phyloP scores from a whole-genome alignment of 805 yeast species.

The Ogataea pignaliae region DNA sequence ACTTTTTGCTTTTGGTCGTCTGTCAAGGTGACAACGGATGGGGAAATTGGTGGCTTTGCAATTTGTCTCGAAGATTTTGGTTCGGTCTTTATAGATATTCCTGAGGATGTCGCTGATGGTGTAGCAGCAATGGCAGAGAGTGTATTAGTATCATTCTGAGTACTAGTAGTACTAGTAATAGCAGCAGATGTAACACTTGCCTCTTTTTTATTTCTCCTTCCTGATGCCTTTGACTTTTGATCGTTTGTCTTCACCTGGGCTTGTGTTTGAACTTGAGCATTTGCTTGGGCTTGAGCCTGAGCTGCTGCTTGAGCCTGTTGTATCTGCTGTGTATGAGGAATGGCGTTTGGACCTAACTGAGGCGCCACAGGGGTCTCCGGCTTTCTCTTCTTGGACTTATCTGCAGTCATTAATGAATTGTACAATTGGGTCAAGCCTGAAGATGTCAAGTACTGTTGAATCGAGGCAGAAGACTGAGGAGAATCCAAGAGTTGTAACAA shows the following conservation, averaged over 20 bases:
- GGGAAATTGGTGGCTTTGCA: background rate
- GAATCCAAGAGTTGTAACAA: slow-evolving; percentile 77
- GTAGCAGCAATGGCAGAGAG: background rate
- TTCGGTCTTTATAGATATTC: too few species aligned
- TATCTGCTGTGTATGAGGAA: slow-evolving; percentile 38
- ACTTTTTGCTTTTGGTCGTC: background rate
- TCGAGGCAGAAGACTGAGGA: slow-evolving; percentile 74
- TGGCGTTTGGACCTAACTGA: slow-evolving; percentile 51
- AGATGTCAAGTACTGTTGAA: slow-evolving; percentile 73
- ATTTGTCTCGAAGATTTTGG: too few species aligned
- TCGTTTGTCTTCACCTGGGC: background rate
- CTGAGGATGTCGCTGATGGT: slow-evolving; percentile 7
- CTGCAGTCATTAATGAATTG: slow-evolving; percentile 66
- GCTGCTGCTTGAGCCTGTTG: slow-evolving; percentile 13
- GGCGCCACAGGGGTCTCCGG: slow-evolving; percentile 54
- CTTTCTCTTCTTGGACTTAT: slow-evolving; percentile 56
- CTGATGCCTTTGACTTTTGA: slow-evolving; percentile 4
- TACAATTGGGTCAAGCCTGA: slow-evolving; percentile 88
- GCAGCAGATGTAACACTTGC: slow-evolving; percentile 18
- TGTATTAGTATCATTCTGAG: too few species aligned
- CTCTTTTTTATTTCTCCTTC: background rate
- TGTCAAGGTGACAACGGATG: slow-evolving; percentile 1
- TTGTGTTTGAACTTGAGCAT: slow-evolving; percentile 12
- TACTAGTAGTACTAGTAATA: too few species aligned
- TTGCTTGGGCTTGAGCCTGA: slow-evolving; percentile 5